These are phyloP conservation scores for Penicillium olsonii DNA, from an alignment of 2,329 filamentous ascomycete species.

Conservation along the genomic window DNA sequence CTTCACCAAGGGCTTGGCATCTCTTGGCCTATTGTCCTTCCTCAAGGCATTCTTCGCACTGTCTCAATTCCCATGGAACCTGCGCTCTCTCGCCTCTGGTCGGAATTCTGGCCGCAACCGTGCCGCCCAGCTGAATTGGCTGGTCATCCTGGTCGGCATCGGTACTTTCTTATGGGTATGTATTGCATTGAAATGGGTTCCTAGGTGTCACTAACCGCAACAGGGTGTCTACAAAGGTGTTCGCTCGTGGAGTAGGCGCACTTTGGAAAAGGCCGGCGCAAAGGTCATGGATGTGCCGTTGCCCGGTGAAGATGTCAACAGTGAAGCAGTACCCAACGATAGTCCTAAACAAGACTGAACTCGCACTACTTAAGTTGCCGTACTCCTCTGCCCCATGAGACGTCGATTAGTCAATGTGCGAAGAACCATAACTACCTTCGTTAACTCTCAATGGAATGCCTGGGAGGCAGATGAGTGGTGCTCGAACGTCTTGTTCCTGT, in stretches of 20 bases:
- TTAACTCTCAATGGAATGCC: conserved; percentile 31
- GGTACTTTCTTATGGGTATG: conserved; percentile 75
- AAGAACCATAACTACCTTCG: conserved; percentile 59
- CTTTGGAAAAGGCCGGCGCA: conserved; percentile 77
- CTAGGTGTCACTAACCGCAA: conserved; percentile 22
- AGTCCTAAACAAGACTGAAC: conserved; percentile 31
- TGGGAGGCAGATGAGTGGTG: conserved; percentile 27
- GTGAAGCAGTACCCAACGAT: conserved; percentile 47
- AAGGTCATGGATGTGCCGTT: conserved; percentile 72
- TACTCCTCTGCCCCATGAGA: conserved; percentile 70
- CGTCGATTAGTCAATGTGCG: conserved; percentile 98
- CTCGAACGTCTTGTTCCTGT: conserved; percentile 37
- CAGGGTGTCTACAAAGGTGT: conserved; percentile 82
- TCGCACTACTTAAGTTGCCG: conserved; percentile 98
- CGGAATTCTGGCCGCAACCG: conserved; percentile 69
- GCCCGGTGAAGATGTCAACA: conserved; percentile 58
- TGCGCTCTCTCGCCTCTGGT: conserved; percentile 63
- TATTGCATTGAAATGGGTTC: conserved; percentile 21
- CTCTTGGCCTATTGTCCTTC: conserved; percentile 81
- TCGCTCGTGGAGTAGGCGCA: conserved; percentile 68
- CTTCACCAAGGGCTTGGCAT: conserved; percentile 87
- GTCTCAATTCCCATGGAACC: conserved; percentile 72
- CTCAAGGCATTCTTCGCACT: conserved; percentile 75
- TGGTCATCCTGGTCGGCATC: conserved; percentile 77
- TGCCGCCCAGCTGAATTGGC: conserved; percentile 75